A percentile compares a stretch with the other conserved stretches of the same genome.
Evolutionary conservation across 345 rosid species (phyloP).

Genomic region (Boechera divaricarpa): DNA sequence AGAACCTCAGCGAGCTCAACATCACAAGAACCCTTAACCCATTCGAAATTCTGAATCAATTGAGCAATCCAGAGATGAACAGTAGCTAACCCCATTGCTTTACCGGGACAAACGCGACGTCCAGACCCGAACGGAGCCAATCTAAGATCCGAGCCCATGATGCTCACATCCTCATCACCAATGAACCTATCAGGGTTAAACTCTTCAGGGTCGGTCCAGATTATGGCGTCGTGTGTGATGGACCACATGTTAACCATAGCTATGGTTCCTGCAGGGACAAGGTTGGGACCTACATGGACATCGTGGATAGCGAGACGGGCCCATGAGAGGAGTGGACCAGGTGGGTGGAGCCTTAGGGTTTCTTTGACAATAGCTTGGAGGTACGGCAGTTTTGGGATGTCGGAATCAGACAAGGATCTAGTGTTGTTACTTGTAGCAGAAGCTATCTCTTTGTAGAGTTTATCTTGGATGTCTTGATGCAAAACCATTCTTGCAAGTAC

Average conservation of each 20-base stretch:
- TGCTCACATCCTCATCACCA: constrained; percentile 51
- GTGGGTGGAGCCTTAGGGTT: constrained; percentile 81
- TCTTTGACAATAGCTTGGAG: constrained; percentile 75
- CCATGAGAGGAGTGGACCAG: constrained; percentile 93
- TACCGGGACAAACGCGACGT: constrained; percentile 75
- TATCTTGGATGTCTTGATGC: constrained; percentile 64
- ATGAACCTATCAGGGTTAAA: constrained; percentile 77
- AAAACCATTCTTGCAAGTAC: constrained; percentile 78
- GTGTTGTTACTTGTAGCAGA: constrained; percentile 42
- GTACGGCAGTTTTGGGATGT: constrained; percentile 62
- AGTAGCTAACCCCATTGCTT: constrained; percentile 64
- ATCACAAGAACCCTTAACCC: constrained; percentile 46
- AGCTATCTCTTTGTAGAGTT: constrained; percentile 70
- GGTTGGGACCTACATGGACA: constrained; percentile 54
- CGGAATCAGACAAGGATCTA: constrained; percentile 56
- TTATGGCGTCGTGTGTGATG: constrained; percentile 63
- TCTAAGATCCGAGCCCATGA: constrained; percentile 71
- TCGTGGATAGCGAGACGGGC: constrained; percentile 83
- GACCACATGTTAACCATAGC: constrained; percentile 99
- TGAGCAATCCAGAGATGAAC: constrained; percentile 69
- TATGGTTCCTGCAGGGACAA: constrained; percentile 79
- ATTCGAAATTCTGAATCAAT: constrained; percentile 55
- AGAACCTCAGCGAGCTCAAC: constrained; percentile 59
- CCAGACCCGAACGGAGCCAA: constrained; percentile 77
- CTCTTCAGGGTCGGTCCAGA: constrained; percentile 60